These are phyloP conservation scores for Fusarium nisikadoi DNA, from an alignment of 2,329 filamentous ascomycete genomes.

Conservation along the genomic window DNA sequence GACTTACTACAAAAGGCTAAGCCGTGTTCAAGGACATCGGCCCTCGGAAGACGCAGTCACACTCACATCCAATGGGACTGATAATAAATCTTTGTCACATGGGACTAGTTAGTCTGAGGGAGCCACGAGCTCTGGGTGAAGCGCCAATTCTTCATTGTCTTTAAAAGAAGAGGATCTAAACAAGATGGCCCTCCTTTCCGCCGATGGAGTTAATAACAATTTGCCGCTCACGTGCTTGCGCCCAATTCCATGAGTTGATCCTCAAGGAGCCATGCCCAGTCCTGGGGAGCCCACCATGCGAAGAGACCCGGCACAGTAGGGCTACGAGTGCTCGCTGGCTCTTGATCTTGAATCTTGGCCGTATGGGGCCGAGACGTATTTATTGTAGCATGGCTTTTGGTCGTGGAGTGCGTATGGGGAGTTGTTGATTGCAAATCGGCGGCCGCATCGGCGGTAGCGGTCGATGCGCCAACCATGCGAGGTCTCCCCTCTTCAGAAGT, in stretches of 20 bases:
- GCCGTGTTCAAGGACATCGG: background rate
- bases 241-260: background rate
- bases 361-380: rapidly evolving
- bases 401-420: rapidly evolving
- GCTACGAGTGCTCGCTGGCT: background rate
- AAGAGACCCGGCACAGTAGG: background rate
- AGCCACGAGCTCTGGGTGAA: background rate
- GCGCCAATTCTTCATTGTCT: background rate
- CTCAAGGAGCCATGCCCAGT: background rate
- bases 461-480: rapidly evolving
- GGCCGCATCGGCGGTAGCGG: background rate
- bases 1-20: background rate
- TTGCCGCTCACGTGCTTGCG: background rate
- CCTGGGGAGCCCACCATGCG: background rate
- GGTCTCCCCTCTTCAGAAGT: background rate
- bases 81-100: too few relatives aligned
- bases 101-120: too few relatives aligned
- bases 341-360: background rate
- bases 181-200: background rate
- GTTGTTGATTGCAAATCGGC: background rate
- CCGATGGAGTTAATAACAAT: background rate
- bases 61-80: too few relatives aligned
- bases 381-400: background rate
- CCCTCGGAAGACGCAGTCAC: background rate
- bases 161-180: too few relatives aligned